Percentiles rank a stretch among this genome's conserved stretches.
These are phyloP conservation scores for Fusarium illudens DNA, from an alignment of 2,329 filamentous ascomycete genomes.

Conservation along the genomic window DNA sequence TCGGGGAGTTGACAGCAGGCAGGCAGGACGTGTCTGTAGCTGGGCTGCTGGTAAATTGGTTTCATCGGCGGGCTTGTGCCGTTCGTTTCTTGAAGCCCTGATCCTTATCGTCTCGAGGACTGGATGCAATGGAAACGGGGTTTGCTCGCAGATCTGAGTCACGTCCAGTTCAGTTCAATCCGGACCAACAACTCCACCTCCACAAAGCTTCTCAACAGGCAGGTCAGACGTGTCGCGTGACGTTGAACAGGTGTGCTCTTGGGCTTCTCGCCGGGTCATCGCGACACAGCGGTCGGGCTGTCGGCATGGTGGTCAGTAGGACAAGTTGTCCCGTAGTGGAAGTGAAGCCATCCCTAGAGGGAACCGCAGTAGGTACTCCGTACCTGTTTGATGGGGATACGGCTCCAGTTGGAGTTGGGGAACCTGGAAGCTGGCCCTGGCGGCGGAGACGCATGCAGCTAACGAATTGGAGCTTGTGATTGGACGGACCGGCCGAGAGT, in stretches of 20 bases:
- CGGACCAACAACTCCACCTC: not conserved
- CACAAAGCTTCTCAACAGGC: not conserved
- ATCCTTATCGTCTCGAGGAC: not conserved
- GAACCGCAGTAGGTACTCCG: slow-evolving; percentile 4
- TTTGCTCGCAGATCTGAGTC: slow-evolving; percentile 19
- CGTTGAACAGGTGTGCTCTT: slow-evolving; percentile 5
- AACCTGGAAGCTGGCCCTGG: slow-evolving; percentile 18
- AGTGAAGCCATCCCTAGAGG: slow-evolving; percentile 23
- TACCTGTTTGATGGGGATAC: slow-evolving; percentile 9
- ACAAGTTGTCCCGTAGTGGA: not conserved
- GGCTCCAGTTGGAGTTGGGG: not conserved
- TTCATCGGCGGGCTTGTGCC: not conserved
- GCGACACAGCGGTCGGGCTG: slow-evolving; percentile 22
- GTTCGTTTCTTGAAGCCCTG: not conserved
- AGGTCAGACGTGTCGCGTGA: slow-evolving; percentile 26
- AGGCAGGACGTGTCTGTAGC: not conserved
- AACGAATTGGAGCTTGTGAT: slow-evolving; percentile 33
- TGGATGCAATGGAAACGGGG: not conserved
- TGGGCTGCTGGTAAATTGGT: not conserved
- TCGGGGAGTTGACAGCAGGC: slow-evolving; percentile 11
- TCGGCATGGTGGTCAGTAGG: slow-evolving; percentile 31
- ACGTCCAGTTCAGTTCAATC: not conserved
- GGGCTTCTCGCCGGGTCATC: slow-evolving; percentile 14
- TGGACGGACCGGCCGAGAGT: slow-evolving; percentile 26
- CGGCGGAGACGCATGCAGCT: slow-evolving; percentile 29